Evolutionary conservation across 1,284 basidiomycete genomes (phyloP), one percentile per base, ranked within the genome.

Genomic region (Marasmius oreades): DNA sequence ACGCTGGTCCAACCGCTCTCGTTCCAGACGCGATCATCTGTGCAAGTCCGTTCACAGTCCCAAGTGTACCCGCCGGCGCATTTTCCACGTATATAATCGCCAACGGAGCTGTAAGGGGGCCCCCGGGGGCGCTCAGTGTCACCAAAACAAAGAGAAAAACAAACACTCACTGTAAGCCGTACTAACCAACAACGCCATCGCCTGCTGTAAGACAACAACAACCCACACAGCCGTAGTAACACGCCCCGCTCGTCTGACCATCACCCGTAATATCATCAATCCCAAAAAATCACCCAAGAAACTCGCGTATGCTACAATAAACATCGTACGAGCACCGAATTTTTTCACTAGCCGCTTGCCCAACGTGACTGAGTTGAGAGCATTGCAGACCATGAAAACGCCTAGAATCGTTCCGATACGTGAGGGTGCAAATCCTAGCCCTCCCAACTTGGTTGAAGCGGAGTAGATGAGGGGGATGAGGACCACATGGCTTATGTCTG

Each of bases 401-500:
- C 56, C 62, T 34, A 67, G 23, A 20, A 59, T 59, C n/a, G 57
- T 39, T 5, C 66, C 66, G 23, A 66, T 64, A 20, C 55, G 50
- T 26, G 55, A 57, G 3, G 64, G 56, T 3, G 37, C 20, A 52
- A 66, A 53, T 8, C 62, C 62, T 2, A 66, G 55, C 11, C 64
- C 64, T 16, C 64, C 64, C 4, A 45, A 26, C 1, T 37, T 11
- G 5, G 62, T 59, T 10, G 62, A 56, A 33, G 61, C 52, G 3
- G 59, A 59, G 43, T 63, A 59, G 52, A 58, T 61, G 20, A 68
- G 59, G 11, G 66, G 66, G 6, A 61, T 60, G 45, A 69, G 59
- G 11, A 65, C 64, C 12, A 45, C 42, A 46, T 62, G 62, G 16
- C 57, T 52, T 37, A 75, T 75, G 45, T 75, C 71, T n/a, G 70